phyloP scores from a whole-genome alignment of 1,284 basidiomycete species.

The Pisolithus thermaeus region DNA sequence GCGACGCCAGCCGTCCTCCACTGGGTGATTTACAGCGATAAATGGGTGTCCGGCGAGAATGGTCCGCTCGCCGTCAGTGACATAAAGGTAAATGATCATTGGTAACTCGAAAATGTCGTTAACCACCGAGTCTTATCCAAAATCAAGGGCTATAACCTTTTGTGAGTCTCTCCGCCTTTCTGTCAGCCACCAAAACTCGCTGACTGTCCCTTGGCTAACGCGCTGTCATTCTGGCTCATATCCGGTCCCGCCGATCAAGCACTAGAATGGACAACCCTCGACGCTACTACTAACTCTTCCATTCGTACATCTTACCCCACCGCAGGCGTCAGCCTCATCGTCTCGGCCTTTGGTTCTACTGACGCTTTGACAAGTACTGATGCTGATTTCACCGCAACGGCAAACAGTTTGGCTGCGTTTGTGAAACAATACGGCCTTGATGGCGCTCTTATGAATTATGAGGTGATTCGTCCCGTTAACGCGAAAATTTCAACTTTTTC shows the following conservation, averaged over 20 bases:
- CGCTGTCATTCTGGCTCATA: constrained; percentile 44
- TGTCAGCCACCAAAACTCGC: not conserved
- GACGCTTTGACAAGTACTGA: constrained; percentile 38
- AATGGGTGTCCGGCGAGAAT: constrained; percentile 33
- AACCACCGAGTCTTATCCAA: not conserved
- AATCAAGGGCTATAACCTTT: constrained; percentile 31
- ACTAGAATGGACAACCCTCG: constrained; percentile 37
- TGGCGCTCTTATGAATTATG: constrained; percentile 42
- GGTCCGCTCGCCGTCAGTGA: constrained; percentile 33
- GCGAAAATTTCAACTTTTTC: too few relatives aligned
- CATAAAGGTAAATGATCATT: constrained; percentile 26
- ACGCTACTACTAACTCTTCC: constrained; percentile 34
- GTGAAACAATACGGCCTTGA: constrained; percentile 45
- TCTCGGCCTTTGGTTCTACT: constrained; percentile 48
- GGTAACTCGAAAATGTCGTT: not conserved
- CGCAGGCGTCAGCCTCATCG: constrained; percentile 53
- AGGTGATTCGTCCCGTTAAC: too few relatives aligned
- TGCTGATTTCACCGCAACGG: constrained; percentile 34
- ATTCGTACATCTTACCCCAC: constrained; percentile 45
- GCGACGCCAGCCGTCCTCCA: constrained; percentile 29
- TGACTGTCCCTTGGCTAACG: constrained; percentile 23
- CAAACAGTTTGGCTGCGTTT: constrained; percentile 44
- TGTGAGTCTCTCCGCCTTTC: constrained; percentile 18
- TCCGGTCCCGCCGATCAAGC: constrained; percentile 50
- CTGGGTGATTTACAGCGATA: constrained; percentile 40